These are phyloP conservation scores for Paraconiothyrium brasiliense DNA, from an alignment of 2,329 filamentous ascomycete species.

Conservation along the genomic window DNA sequence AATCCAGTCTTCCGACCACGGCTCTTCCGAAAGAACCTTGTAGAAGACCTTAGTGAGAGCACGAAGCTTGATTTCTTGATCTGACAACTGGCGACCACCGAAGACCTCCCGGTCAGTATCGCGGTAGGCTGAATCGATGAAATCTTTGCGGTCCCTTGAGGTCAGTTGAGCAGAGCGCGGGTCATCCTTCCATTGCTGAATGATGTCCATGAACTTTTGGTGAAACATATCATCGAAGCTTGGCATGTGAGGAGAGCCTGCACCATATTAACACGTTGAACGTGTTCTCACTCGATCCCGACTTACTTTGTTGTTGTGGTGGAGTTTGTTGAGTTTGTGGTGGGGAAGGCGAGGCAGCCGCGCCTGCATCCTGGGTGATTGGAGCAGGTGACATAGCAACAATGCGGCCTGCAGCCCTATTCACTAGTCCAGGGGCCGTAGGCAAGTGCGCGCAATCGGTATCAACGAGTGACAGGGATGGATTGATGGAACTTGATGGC, in stretches of 20 bases:
- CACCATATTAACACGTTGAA: slow-evolving; percentile 14
- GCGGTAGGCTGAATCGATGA: slow-evolving; percentile 43
- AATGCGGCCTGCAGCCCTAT: slow-evolving; percentile 38
- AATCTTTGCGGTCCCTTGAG: slow-evolving; percentile 42
- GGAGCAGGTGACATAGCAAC: slow-evolving; percentile 47
- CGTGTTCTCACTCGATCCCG: slow-evolving; percentile 8
- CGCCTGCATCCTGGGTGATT: slow-evolving; percentile 30
- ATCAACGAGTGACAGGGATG: slow-evolving; percentile 14
- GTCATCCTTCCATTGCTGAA: slow-evolving; percentile 43
- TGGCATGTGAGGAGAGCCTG: slow-evolving; percentile 29
- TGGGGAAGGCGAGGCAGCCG: slow-evolving; percentile 32
- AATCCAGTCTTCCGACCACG: slow-evolving; percentile 51
- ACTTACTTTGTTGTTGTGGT: slow-evolving; percentile 21
- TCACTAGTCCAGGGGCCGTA: slow-evolving; percentile 28
- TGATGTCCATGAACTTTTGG: slow-evolving; percentile 45
- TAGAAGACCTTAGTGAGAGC: slow-evolving; percentile 50
- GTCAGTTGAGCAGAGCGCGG: slow-evolving; percentile 40
- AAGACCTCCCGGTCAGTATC: slow-evolving; percentile 44
- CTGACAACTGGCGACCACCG: slow-evolving; percentile 36
- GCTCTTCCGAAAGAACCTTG: slow-evolving; percentile 49
- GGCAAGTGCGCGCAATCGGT: slow-evolving; percentile 18
- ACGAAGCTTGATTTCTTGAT: slow-evolving; percentile 46
- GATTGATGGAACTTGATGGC: slow-evolving; percentile 38
- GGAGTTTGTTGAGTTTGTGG: slow-evolving; percentile 27
- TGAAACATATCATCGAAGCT: slow-evolving; percentile 49